Base-by-base conservation (phyloP, 1,139 yeast species). In the Nakaseomyces sp. region DNA sequence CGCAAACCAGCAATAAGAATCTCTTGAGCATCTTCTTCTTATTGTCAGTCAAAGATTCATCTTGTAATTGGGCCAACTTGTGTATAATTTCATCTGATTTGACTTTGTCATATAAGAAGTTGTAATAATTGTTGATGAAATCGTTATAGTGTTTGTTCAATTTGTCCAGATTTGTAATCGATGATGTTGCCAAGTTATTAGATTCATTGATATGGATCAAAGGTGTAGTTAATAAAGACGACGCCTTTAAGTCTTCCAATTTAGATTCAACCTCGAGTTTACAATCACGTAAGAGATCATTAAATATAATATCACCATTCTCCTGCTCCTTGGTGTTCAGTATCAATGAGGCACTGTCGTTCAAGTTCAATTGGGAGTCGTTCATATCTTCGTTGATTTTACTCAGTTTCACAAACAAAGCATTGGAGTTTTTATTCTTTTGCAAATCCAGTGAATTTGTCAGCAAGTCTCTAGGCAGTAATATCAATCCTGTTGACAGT, bases 361-460 rank as follows among this genome's bases (percentile, higher is more conserved):
- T 43, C 45, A 58, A 41, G 24, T 51, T 53, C 41, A 61, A 41
- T 44, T 54, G 55, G 2, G 58, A 45, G 29, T 60, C 65, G 41
- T 59, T 60, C 42, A 58, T 37, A 37, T 59, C 64, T 25, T 61
- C 65, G 40, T 58, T 61, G 3, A 51, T 50, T 45, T 59, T 58
- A 44, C 63, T 58, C 38, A 61, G 43, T 36, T 57, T 54, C 32
- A 61, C 57, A 41, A 55, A 61, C 19, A 58, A 43, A 24, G 47
- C 43, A 35, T 57, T 58, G 12, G 12, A 5, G 12, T 35, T 35
- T 5, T 53, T 53, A 33, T 49, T 44, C 15, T 52, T 48, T 9
- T 41, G 22, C 45, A 13, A 46, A 28, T 30, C 49, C 45, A 19
- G 45, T 47, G 13, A 38, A 26, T 3, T 12, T 13, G 50, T 42